Percentiles rank a stretch among this genome's conserved stretches.
Conservation (phyloP, 192 early-diverging fungal species). For the Jimgerdemannia flammicorona region DNA sequence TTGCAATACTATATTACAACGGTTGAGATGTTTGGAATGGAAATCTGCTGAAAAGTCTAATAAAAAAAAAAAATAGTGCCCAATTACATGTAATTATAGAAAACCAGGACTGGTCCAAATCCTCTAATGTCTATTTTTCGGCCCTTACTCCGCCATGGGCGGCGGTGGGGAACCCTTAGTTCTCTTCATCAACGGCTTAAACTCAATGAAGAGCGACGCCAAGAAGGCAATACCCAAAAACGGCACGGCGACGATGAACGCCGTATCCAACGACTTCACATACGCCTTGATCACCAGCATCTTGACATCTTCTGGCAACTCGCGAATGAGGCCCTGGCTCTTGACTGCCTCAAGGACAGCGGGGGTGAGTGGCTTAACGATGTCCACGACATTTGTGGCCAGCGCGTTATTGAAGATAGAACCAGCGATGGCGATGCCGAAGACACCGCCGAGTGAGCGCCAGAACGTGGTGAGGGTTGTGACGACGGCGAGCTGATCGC, state of each 20-base stretch:
- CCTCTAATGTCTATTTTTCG: no score
- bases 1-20: no score
- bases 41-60: no score
- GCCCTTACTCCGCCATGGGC: background rate
- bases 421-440: conserved; percentile 53
- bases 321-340: background rate
- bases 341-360: background rate
- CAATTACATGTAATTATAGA: no score
- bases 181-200: conserved; percentile 2
- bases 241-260: conserved; percentile 51
- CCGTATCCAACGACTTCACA: conserved; percentile 46
- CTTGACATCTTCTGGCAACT: background rate
- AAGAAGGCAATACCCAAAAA: conserved; percentile 47
- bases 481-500: conserved; percentile 27
- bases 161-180: background rate
- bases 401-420: conserved; percentile 60
- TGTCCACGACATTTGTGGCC: conserved; percentile 10
- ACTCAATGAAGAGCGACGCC: conserved; percentile 42
- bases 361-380: background rate
- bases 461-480: conserved; percentile 27
- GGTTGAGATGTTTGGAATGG: no score
- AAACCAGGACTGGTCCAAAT: no score
- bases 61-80: no score
- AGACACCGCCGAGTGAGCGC: conserved; percentile 32
- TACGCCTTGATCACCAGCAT: conserved; percentile 26